A percentile compares a stretch with the other conserved stretches of the same genome.
Conservation (phyloP, 345 rosid species). For the Ceriops zippeliana region DNA sequence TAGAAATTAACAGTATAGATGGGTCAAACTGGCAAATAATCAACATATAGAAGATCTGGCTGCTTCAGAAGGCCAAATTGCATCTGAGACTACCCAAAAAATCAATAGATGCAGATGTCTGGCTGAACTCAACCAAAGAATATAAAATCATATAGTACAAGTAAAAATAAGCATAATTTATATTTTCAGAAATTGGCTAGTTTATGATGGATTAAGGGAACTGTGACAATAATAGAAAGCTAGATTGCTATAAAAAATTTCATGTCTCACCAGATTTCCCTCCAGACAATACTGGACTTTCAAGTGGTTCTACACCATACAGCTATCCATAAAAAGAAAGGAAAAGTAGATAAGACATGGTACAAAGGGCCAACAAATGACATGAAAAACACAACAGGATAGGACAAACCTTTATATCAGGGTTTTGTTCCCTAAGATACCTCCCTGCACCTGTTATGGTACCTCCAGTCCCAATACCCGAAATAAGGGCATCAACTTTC, state of each 20-base stretch:
- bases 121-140: not conserved
- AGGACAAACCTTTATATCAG: slow-evolving; percentile 47
- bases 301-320: slow-evolving; percentile 31
- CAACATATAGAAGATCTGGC: not conserved
- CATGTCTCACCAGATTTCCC: slow-evolving; percentile 33
- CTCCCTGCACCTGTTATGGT: slow-evolving; percentile 56
- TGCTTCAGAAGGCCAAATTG: not conserved
- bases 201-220: not conserved
- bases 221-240: too few relatives aligned
- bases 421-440: slow-evolving; percentile 70
- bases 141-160: not conserved
- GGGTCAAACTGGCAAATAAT: slow-evolving; percentile 1
- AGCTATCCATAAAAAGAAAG: slow-evolving; percentile 15
- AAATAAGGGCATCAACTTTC: slow-evolving; percentile 55
- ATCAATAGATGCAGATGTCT: not conserved
- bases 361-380: not conserved
- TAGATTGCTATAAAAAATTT: not conserved
- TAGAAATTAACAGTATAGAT: not conserved
- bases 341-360: slow-evolving; percentile 3
- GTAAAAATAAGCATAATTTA: too few relatives aligned
- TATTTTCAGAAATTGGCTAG: too few relatives aligned
- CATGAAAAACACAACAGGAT: slow-evolving; percentile 7
- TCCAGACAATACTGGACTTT: slow-evolving; percentile 33
- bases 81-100: not conserved
- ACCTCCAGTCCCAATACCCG: slow-evolving; percentile 68